Evolutionary conservation across 2,329 filamentous ascomycete species (phyloP).

Genomic region (Magnaporthales sp.): DNA sequence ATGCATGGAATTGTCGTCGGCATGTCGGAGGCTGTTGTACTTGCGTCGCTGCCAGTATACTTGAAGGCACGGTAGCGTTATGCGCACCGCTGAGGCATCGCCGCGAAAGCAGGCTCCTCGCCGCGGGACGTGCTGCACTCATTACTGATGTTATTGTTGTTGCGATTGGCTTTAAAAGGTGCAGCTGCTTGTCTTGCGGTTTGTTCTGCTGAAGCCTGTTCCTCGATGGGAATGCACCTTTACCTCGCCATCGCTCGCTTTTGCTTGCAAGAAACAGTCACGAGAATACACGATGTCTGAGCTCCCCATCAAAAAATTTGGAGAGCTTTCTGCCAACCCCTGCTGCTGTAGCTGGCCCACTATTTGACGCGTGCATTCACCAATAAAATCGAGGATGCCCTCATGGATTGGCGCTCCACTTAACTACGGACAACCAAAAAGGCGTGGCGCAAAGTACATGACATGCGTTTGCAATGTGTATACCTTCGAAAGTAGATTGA

Average conservation of each 20-base stretch:
- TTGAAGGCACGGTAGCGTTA: slow-evolving; percentile 12
- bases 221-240: background rate
- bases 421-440: background rate
- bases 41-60: slow-evolving; percentile 11
- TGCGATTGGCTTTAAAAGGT: background rate
- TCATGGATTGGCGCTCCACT: background rate
- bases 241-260: background rate
- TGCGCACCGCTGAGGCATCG: slow-evolving; percentile 9
- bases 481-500: no score
- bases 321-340: background rate
- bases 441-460: background rate
- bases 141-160: slow-evolving; percentile 22
- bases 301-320: background rate
- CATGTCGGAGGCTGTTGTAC: slow-evolving; percentile 19
- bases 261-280: background rate
- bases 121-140: slow-evolving; percentile 44
- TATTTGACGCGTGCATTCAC: background rate
- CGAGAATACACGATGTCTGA: background rate
- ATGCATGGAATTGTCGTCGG: slow-evolving; percentile 40
- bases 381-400: background rate
- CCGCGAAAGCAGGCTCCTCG: slow-evolving; percentile 43
- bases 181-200: background rate
- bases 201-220: background rate
- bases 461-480: background rate
- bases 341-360: background rate